phyloP scores from a whole-genome alignment of 495 filamentous ascomycete species.

The Xylaria flabelliformis region DNA sequence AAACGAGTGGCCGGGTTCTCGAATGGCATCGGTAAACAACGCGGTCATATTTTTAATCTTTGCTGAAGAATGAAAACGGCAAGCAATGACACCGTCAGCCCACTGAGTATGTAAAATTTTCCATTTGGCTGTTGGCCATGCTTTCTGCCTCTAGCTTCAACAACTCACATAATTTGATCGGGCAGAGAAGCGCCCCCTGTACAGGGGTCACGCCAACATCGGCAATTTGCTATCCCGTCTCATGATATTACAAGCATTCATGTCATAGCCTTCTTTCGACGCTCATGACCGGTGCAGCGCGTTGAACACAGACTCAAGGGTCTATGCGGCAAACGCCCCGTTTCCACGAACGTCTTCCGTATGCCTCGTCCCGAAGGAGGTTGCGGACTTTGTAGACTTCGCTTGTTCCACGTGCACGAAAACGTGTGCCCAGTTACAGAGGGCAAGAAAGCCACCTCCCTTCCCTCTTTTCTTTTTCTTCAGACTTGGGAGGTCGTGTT shows the following conservation, averaged over 20 bases:
- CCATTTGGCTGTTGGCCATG: not conserved
- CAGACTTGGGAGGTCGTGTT: not conserved
- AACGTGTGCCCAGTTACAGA: conserved; percentile 17
- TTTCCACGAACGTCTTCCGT: conserved; percentile 23
- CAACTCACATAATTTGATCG: not conserved
- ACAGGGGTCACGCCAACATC: not conserved
- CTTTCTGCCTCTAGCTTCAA: not conserved
- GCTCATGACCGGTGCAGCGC: not conserved
- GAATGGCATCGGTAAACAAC: not conserved
- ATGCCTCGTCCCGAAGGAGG: conserved; percentile 14
- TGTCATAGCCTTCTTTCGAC: not conserved
- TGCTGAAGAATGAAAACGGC: not conserved
- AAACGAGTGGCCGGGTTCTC: not conserved
- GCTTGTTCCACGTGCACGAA: conserved; percentile 6
- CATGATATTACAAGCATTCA: not conserved
- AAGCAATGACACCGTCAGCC: not conserved
- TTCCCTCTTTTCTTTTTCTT: not conserved
- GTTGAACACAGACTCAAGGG: not conserved
- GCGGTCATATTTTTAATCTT: not conserved
- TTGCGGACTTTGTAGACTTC: not conserved
- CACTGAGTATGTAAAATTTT: not conserved
- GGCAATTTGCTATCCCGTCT: not conserved
- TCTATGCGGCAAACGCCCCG: not conserved
- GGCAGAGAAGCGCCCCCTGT: not conserved
- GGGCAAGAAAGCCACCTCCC: not conserved